Percentiles rank a stretch among this genome's conserved stretches.
Evolutionary conservation across 192 early-diverging fungal genomes (phyloP).

Genomic region (Phlyctochytrium bullatum): DNA sequence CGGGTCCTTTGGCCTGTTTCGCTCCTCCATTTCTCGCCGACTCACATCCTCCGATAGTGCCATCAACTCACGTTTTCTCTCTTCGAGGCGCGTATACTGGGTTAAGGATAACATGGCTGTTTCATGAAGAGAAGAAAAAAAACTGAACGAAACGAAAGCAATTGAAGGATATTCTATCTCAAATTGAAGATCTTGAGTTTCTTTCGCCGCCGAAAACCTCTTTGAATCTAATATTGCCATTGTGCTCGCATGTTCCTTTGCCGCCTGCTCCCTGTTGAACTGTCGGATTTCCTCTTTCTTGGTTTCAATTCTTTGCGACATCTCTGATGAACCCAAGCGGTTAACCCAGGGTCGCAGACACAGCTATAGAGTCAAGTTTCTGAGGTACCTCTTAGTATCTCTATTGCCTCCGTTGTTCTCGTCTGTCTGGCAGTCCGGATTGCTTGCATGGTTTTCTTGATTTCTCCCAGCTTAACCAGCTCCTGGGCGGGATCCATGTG

Average conservation of each 20-base stretch:
- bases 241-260: not conserved
- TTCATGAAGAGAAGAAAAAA: not conserved
- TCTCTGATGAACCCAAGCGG: no score
- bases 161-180: not conserved
- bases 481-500: not conserved
- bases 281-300: not conserved
- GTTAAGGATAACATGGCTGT: not conserved
- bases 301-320: not conserved
- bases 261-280: not conserved
- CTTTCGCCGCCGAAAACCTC: not conserved
- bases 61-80: not conserved
- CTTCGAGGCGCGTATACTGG: not conserved
- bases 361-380: not conserved
- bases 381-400: not conserved
- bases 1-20: not conserved
- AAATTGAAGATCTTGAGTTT: not conserved
- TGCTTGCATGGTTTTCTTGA: not conserved
- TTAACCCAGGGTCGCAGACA: not conserved
- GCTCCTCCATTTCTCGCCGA: not conserved
- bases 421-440: not conserved
- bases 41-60: not conserved
- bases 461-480: not conserved
- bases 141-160: not conserved
- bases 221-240: not conserved
- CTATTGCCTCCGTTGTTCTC: not conserved